Percentiles rank a stretch among this genome's conserved stretches.
These are phyloP conservation scores for Rhamnella rubrinervis DNA, from an alignment of 331 rosid genomes.

Conservation along the genomic window DNA sequence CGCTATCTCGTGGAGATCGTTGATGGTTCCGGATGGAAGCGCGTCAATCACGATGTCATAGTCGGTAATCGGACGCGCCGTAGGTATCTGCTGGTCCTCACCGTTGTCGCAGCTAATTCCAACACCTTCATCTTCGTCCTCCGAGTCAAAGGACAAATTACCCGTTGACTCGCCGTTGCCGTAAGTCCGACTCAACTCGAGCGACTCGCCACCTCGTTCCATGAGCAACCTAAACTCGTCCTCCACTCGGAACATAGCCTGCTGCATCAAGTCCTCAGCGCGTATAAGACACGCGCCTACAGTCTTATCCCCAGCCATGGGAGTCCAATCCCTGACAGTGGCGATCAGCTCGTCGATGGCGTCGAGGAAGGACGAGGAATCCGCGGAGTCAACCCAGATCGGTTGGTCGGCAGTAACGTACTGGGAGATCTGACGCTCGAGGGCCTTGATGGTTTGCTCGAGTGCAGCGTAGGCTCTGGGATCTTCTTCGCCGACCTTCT, in stretches of 20 bases:
- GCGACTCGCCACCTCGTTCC: conserved; percentile 90
- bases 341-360: conserved; percentile 72
- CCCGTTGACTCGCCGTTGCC: conserved; percentile 47
- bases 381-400: conserved; percentile 76
- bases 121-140: conserved; percentile 32
- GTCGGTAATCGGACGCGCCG: conserved; percentile 65
- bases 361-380: conserved; percentile 75
- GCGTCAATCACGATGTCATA: conserved; percentile 78
- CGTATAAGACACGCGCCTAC: conserved; percentile 58
- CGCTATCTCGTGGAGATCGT: conserved; percentile 85
- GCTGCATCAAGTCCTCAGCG: conserved; percentile 83
- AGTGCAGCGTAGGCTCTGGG: conserved; percentile 53
- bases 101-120: conserved; percentile 24
- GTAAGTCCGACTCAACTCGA: conserved; percentile 47
- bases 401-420: conserved; percentile 63
- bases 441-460: conserved; percentile 61
- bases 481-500: conserved; percentile 41
- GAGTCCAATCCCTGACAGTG: conserved; percentile 68
- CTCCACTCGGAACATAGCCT: conserved; percentile 81
- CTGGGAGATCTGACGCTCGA: conserved; percentile 78
- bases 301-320: conserved; percentile 52
- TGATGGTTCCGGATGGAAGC: conserved; percentile 69
- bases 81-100: conserved; percentile 54
- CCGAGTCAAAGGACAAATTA: conserved; percentile 58
- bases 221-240: conserved; percentile 85